A percentile compares a stretch with the other conserved stretches of the same genome.
Evolutionary conservation across 2,329 filamentous ascomycete genomes (phyloP).

Genomic region (Ophiosphaerella herpotricha): DNA sequence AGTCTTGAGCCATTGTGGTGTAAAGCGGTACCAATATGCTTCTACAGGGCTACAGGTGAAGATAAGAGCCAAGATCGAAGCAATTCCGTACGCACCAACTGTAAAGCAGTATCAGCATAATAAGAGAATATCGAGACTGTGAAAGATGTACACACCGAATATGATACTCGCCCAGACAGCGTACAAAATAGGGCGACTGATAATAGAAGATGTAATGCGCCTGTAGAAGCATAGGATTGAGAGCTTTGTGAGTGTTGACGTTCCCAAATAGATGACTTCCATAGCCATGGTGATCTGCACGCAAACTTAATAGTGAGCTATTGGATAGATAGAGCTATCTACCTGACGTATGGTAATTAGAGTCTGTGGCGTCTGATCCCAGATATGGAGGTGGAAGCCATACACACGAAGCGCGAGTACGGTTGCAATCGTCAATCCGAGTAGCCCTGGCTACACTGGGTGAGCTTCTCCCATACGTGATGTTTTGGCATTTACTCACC

Average conservation of each 20-base stretch:
- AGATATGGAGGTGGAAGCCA: constrained; percentile 16
- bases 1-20: constrained; percentile 9
- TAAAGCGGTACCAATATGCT: constrained; percentile 23
- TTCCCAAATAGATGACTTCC: constrained; percentile 22
- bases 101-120: not conserved
- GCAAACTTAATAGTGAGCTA: not conserved
- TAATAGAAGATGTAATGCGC: constrained; percentile 13
- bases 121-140: not conserved
- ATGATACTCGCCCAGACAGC: constrained; percentile 10
- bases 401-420: constrained; percentile 12
- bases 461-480: not conserved
- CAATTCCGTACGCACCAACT: constrained; percentile 14
- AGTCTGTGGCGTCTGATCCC: constrained; percentile 16
- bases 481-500: constrained; percentile 2
- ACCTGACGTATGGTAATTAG: constrained; percentile 15
- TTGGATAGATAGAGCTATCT: not conserved
- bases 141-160: constrained; percentile 2
- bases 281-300: constrained; percentile 15
- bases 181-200: constrained; percentile 8
- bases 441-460: constrained; percentile 3
- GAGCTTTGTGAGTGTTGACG: constrained; percentile 19
- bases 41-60: constrained; percentile 19
- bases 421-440: constrained; percentile 12
- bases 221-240: constrained; percentile 23
- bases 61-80: constrained; percentile 10